These are phyloP conservation scores for Meyerozyma guilliermondii DNA, from an alignment of 1,139 yeast species.

Conservation along the genomic window DNA sequence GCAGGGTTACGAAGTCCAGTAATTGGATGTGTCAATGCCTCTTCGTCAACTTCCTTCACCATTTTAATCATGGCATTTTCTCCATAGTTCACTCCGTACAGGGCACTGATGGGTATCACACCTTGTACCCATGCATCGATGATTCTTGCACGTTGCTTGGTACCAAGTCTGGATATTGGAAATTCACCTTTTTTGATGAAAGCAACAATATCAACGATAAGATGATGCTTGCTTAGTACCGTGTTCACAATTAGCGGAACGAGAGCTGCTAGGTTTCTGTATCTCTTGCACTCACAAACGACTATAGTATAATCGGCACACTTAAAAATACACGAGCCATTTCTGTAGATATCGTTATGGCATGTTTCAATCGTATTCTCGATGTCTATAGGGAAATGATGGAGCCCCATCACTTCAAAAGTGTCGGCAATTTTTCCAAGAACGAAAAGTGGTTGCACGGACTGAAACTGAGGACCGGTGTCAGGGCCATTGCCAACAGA, in stretches of 20 bases:
- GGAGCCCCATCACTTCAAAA: conserved; percentile 85
- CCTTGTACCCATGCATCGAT: conserved; percentile 54
- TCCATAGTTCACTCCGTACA: conserved; percentile 57
- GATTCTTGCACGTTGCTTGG: conserved; percentile 70
- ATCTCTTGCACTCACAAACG: conserved; percentile 60
- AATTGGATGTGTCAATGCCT: conserved; percentile 37
- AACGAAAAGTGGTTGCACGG: conserved; percentile 77
- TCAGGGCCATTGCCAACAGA: conserved; percentile 36
- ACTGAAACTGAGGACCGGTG: conserved; percentile 28
- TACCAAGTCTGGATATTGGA: conserved; percentile 68
- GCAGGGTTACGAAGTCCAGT: conserved; percentile 44
- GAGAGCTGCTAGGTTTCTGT: conserved; percentile 59
- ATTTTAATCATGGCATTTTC: conserved; percentile 56
- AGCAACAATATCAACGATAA: conserved; percentile 81
- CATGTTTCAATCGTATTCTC: conserved; percentile 70
- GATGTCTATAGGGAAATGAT: conserved; percentile 84
- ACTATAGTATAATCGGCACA: conserved; percentile 80
- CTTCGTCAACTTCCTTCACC: conserved; percentile 45
- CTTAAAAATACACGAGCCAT: conserved; percentile 70
- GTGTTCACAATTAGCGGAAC: conserved; percentile 82
- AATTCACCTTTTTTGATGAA: conserved; percentile 64
- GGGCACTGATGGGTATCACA: conserved; percentile 38
- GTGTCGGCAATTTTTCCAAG: conserved; percentile 85
- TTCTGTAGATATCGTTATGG: conserved; percentile 53
- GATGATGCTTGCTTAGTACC: conserved; percentile 74